These are phyloP conservation scores for Talaromyces ruber DNA, from an alignment of 495 filamentous ascomycete species.

Conservation along the genomic window DNA sequence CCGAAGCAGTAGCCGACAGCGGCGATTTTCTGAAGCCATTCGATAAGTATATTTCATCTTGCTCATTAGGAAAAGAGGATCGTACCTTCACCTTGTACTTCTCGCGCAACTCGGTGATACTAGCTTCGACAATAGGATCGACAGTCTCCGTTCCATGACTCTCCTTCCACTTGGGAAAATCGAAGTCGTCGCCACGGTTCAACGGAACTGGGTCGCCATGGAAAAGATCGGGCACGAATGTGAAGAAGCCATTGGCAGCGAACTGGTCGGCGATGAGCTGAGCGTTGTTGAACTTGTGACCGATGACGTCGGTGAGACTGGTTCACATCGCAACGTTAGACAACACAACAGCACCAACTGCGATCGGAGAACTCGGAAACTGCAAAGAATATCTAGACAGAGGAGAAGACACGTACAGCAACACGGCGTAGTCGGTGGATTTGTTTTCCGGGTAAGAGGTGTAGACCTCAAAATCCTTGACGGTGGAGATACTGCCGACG, in stretches of 20 bases:
- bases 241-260: conserved; percentile 73
- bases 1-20: conserved; percentile 45
- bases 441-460: conserved; percentile 16
- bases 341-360: neutral
- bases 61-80: neutral
- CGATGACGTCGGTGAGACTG: conserved; percentile 4
- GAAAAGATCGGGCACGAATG: conserved; percentile 70
- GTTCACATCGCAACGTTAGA: neutral
- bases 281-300: conserved; percentile 52
- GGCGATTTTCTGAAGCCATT: conserved; percentile 49
- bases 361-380: neutral
- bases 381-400: neutral
- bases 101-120: conserved; percentile 1
- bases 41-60: too few relatives aligned
- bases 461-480: conserved; percentile 15
- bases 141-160: conserved; percentile 50
- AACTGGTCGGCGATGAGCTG: conserved; percentile 78
- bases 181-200: conserved; percentile 40
- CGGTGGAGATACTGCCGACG: conserved; percentile 17
- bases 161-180: conserved; percentile 48
- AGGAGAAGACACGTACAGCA: neutral
- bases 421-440: conserved; percentile 15
- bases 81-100: conserved; percentile 3
- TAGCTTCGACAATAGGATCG: conserved; percentile 53
- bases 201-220: conserved; percentile 54